A percentile compares a stretch with the other conserved stretches of the same genome.
phyloP scores from a whole-genome alignment of 2,329 filamentous ascomycete species.

The Colletotrichum costaricense region DNA sequence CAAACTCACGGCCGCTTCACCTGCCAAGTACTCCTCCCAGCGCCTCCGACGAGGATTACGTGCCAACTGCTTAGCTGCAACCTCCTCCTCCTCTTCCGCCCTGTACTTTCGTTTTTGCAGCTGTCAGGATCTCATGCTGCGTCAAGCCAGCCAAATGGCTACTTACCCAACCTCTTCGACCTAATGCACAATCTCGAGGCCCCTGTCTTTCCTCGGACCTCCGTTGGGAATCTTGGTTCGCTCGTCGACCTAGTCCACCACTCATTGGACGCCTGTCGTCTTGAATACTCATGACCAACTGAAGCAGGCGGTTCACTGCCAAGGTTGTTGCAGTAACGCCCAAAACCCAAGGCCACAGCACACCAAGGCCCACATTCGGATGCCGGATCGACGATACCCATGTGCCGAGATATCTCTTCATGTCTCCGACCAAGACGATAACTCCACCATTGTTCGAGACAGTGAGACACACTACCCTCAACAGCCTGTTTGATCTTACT shows the following conservation, averaged over 20 bases:
- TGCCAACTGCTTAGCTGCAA: conserved; percentile 9
- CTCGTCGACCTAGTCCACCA: neutral
- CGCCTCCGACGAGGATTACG: neutral
- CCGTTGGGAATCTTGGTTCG: conserved; percentile 17
- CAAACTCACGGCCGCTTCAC: conserved; percentile 8
- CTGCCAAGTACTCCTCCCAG: neutral
- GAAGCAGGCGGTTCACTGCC: conserved; percentile 1
- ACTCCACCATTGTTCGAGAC: neutral
- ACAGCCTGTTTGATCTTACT: neutral
- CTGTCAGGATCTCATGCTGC: conserved; percentile 26
- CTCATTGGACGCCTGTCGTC: conserved; percentile 4
- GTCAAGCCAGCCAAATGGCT: conserved; percentile 8
- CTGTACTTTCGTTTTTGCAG: conserved; percentile 3
- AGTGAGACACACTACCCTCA: neutral
- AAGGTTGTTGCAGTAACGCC: neutral
- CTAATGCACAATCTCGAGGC: conserved; percentile 27
- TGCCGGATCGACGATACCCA: neutral
- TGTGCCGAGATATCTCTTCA: neutral
- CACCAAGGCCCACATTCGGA: neutral
- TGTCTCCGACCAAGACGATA: neutral
- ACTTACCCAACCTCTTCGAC: neutral
- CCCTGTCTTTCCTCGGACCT: conserved; percentile 34
- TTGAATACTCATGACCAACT: conserved; percentile 8
- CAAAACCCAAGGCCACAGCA: neutral
- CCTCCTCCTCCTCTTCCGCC: neutral